Conservation (phyloP, 495 filamentous ascomycete genomes). For the Tuber aestivum region DNA sequence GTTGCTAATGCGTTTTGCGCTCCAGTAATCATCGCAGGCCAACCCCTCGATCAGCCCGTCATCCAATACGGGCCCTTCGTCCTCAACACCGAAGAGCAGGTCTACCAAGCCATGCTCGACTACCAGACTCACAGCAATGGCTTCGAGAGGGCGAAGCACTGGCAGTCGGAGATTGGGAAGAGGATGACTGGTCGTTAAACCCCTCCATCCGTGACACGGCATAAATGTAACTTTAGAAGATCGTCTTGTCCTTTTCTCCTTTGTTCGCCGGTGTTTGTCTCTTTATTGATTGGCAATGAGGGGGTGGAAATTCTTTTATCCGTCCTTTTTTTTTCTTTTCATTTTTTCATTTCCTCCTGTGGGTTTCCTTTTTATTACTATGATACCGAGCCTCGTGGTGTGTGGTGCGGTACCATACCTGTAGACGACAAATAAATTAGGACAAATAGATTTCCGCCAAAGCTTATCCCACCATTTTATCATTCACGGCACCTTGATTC, state of each 20-base stretch:
- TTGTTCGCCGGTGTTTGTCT: not conserved
- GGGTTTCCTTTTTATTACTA: not conserved
- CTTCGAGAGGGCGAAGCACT: slow-evolving; percentile 77
- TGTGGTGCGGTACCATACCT: too few relatives aligned
- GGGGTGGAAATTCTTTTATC: slow-evolving; percentile 1
- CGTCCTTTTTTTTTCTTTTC: not conserved
- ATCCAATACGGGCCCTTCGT: slow-evolving; percentile 98
- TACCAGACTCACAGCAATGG: slow-evolving; percentile 79
- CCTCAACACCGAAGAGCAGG: slow-evolving; percentile 71
- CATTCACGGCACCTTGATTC: not conserved
- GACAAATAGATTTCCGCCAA: not conserved
- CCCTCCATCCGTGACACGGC: not conserved
- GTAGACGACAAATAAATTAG: not conserved
- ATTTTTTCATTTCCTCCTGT: not conserved
- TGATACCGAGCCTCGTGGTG: not conserved
- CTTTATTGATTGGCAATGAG: not conserved
- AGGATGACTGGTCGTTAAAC: slow-evolving; percentile 47
- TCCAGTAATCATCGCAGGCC: slow-evolving; percentile 69
- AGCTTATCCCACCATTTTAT: not conserved
- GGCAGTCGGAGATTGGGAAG: slow-evolving; percentile 94
- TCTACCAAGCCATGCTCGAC: slow-evolving; percentile 85
- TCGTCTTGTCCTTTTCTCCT: not conserved
- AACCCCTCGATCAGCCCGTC: slow-evolving; percentile 82
- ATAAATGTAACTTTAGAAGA: slow-evolving; percentile 3
- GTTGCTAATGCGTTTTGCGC: slow-evolving; percentile 10